Percentiles rank a stretch among this genome's conserved stretches.
These are phyloP conservation scores for Phytophthora syringae DNA, from an alignment of 352 stramenopile genomes.

Conservation along the genomic window DNA sequence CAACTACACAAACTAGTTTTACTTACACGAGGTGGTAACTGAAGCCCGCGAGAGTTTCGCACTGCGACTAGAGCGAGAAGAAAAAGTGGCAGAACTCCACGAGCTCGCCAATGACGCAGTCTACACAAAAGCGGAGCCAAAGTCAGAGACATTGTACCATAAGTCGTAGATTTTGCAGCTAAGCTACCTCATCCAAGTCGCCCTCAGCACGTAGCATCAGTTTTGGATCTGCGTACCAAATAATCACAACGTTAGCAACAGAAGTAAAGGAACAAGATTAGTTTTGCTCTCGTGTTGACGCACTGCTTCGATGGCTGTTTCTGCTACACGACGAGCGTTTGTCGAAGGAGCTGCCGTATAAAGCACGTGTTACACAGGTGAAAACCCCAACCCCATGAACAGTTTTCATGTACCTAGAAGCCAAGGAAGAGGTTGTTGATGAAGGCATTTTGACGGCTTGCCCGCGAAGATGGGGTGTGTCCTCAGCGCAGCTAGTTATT, in stretches of 20 bases:
- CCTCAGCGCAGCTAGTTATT: too few relatives aligned
- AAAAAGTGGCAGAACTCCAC: slow-evolving; percentile 10
- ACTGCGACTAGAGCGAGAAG: slow-evolving; percentile 12
- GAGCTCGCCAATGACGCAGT: slow-evolving; percentile 12
- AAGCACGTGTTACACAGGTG: neutral
- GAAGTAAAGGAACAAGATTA: neutral
- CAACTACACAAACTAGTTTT: neutral
- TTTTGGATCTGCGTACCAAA: neutral
- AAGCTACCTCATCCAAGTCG: slow-evolving; percentile 15
- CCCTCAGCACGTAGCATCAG: slow-evolving; percentile 16
- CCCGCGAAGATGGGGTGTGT: too few relatives aligned
- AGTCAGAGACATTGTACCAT: neutral
- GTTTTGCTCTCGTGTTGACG: neutral
- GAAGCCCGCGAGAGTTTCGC: slow-evolving; percentile 14
- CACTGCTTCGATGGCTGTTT: neutral
- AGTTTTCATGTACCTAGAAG: neutral
- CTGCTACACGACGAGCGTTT: neutral
- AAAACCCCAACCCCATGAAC: neutral
- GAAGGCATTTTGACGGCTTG: neutral
- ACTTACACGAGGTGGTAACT: slow-evolving; percentile 49
- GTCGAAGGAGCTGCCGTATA: neutral
- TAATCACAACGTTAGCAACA: too few relatives aligned
- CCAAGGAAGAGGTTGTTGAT: neutral
- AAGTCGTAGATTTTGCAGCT: neutral
- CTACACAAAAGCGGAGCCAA: neutral